phyloP scores from a whole-genome alignment of 345 rosid genomes.

The Acer yangbiense region DNA sequence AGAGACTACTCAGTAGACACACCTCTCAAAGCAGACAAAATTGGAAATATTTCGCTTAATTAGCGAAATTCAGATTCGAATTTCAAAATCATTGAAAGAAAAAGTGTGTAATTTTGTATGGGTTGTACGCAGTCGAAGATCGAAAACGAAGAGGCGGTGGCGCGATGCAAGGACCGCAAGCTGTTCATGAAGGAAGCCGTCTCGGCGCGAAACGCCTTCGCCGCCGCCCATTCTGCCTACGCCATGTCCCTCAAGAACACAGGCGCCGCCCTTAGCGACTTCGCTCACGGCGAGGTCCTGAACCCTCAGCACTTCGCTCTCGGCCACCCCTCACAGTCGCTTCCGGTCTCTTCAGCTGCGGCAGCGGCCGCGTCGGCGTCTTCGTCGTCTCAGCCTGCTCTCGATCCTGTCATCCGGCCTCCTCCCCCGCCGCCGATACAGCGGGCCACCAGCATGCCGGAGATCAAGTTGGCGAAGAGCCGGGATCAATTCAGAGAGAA shows the following conservation, averaged over 20 bases:
- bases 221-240: slow-evolving; percentile 93
- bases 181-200: slow-evolving; percentile 74
- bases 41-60: no score
- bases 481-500: slow-evolving; percentile 21
- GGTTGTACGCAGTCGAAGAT: slow-evolving; percentile 94
- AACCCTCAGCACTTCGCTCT: slow-evolving; percentile 25
- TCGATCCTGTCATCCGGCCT: slow-evolving; percentile 40
- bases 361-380: slow-evolving; percentile 1
- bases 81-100: not conserved
- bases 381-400: slow-evolving; percentile 10
- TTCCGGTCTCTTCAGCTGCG: slow-evolving; percentile 17
- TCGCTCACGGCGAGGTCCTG: slow-evolving; percentile 69
- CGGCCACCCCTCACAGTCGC: not conserved
- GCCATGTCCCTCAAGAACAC: slow-evolving; percentile 78
- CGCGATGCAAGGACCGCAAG: slow-evolving; percentile 82
- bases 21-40: no score
- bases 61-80: no score
- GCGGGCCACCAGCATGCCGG: slow-evolving; percentile 85
- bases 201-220: slow-evolving; percentile 80
- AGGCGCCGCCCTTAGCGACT: slow-evolving; percentile 93
- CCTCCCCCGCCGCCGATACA: slow-evolving; percentile 61
- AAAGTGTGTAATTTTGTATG: slow-evolving; percentile 36
- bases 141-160: slow-evolving; percentile 92
- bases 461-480: slow-evolving; percentile 56
- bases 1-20: no score